Conservation (phyloP, 2,329 filamentous ascomycete genomes). For the Fusarium concolor region DNA sequence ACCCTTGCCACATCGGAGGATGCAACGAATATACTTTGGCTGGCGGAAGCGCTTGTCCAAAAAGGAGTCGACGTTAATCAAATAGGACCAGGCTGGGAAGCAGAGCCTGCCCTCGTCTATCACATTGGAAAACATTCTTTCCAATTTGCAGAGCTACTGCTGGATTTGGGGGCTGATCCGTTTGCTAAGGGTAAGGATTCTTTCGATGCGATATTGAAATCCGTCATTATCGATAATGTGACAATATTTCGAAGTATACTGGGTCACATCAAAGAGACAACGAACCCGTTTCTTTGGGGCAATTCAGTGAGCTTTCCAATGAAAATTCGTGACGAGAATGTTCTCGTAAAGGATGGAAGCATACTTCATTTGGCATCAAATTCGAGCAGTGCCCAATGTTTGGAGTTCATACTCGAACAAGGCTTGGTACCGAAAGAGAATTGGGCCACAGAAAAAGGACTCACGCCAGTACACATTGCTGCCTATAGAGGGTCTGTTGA, state of each 20-base stretch:
- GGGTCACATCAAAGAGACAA: not conserved
- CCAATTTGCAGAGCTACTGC: not conserved
- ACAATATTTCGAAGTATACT: not conserved
- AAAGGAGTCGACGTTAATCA: not conserved
- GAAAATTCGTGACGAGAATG: too few relatives aligned
- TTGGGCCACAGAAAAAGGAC: not conserved
- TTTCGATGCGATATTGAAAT: not conserved
- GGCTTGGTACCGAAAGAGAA: not conserved
- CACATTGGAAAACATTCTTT: not conserved
- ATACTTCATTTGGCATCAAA: not conserved
- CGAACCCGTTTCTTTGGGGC: not conserved
- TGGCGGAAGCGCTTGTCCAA: constrained; percentile 1
- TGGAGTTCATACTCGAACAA: not conserved
- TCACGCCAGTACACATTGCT: constrained; percentile 7
- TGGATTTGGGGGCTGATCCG: constrained; percentile 1
- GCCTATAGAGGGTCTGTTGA: fast-evolving
- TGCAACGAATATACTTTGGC: not conserved
- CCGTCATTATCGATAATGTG: not conserved
- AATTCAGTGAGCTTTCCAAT: not conserved
- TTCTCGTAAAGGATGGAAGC: not conserved
- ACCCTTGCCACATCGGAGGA: not conserved
- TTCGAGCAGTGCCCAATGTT: not conserved
- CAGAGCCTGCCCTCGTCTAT: not conserved
- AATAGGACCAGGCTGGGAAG: fast-evolving
- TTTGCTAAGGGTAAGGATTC: not conserved